Evolutionary conservation across 306 rosid species (phyloP), one percentile per base, ranked within the genome.

Genomic region (Acacia melanoxylon): DNA sequence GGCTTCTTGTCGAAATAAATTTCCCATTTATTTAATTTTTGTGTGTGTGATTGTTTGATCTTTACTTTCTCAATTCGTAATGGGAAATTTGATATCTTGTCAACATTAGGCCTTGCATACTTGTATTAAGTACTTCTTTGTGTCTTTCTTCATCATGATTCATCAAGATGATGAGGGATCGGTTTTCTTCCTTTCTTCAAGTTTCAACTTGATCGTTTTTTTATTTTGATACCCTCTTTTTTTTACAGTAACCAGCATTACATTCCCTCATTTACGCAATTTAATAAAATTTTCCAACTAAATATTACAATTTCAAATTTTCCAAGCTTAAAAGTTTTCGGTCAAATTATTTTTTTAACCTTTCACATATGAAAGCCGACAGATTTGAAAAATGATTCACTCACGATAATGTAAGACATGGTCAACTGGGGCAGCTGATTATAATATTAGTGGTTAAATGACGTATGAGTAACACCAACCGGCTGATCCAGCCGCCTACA

Each of bases 401-500:
- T 22, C 62, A 7, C 62, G 10, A 1, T n/a, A 58, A 2, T 56
- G n/a, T 19, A 20, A n/a, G 63, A 10, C 29, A 59, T 56, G 31
- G 66, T 75, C 78, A 79, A 35, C 31, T 13, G 25, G 17, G 44
- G 17, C 69, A 2, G 19, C 56, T 49, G 35, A 25, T 24, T 13
- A 10, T 42, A 1, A 51, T 74, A 42, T 76, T 44, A 1, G 15
- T 2, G 12, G 4, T 4, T 24, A 73, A 31, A 51, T 63, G 40
- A 42, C 75, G 51, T 59, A 4, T 14, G 2, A 73, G 29, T 10
- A 45, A 52, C 27, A 73, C 27, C 35, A 49, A 66, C 46, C 42
- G 22, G 27, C 48, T 13, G 69, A 84, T 62, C 33, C 31, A 40
- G 14, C 25, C 49, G 72, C 84, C 86, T 86, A 82, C 58, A 83